Evolutionary conservation across 2,329 filamentous ascomycete species (phyloP), one percentile per base, ranked within the genome.

Genomic region (Fusarium citri): DNA sequence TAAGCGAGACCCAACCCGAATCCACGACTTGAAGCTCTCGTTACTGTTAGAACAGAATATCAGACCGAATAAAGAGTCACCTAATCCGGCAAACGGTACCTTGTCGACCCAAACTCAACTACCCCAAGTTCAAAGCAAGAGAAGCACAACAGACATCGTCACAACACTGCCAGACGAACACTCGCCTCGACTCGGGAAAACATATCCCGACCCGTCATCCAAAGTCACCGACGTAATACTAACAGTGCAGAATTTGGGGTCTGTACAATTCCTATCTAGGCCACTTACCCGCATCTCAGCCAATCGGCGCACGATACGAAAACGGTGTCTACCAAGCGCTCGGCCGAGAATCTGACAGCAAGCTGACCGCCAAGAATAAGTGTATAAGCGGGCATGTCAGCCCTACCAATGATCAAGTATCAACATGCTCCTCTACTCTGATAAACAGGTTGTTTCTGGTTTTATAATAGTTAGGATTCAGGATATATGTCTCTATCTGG

Each of bases 321-420:
- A 50, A 15, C 6, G 20, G 37, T 20, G n/a, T 1, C 25, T 14
- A 15, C 18, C 18, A 26, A 51, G 31, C 20, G 22, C 8, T 22
- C 22, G 45, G 31, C 15, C 37, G 7, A 15, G 14, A 25, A 23
- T 53, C 26, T 40, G 20, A 22, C 49, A 45, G 18, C 47, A 59
- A 59, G 60, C 61, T 65, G 62, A 65, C 54, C 45, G 54, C 47
- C 61, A 60, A 65, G 53, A 30, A 22, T 11, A 22, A 16, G 37
- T 37, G 28, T 40, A 48, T 48, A 46, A 41, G 30, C 40, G 18
- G 12, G 5, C 41, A 28, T 65, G 42, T 53, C 55, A 65, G 62
- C 61, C 60, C 47, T 65, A 47, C 41, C 22, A 34, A 30, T 20
- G 9, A 31, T 10, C 12, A 55, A 28, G 22, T 22, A 42, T n/a